phyloP scores from a whole-genome alignment of 1,139 yeast genomes.

The Yamadazyma diospyri region DNA sequence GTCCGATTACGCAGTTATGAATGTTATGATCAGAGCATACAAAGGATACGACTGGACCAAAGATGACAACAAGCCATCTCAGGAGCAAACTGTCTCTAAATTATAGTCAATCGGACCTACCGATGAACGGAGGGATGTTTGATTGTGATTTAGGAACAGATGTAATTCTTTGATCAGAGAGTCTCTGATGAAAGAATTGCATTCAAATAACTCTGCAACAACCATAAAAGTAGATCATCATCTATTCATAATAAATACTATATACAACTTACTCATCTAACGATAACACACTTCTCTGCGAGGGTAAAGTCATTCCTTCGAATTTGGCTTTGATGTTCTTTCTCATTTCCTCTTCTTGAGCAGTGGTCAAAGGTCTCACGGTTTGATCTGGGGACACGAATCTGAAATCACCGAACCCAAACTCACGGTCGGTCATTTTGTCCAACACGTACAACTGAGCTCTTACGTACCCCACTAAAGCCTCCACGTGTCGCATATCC shows the following conservation, averaged over 20 bases:
- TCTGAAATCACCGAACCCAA: constrained; percentile 83
- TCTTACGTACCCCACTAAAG: constrained; percentile 82
- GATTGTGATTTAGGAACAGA: constrained; percentile 4
- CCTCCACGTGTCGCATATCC: constrained; percentile 82
- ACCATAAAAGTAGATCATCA: too few relatives aligned
- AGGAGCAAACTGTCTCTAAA: constrained; percentile 13
- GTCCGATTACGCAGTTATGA: constrained; percentile 51
- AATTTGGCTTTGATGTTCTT: constrained; percentile 37
- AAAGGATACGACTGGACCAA: constrained; percentile 39
- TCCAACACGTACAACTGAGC: constrained; percentile 84
- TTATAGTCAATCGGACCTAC: constrained; percentile 7
- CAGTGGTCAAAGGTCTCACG: constrained; percentile 65
- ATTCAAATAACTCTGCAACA: too few relatives aligned
- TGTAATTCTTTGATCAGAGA: background rate
- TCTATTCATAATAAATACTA: constrained; percentile 5
- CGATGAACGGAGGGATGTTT: constrained; percentile 4
- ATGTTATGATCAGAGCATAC: constrained; percentile 53
- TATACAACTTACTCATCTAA: constrained; percentile 41
- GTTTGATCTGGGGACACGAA: constrained; percentile 84
- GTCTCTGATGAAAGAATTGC: background rate
- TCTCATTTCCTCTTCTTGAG: constrained; percentile 50
- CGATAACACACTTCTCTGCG: constrained; percentile 60
- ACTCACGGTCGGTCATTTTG: constrained; percentile 83
- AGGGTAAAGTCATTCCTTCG: constrained; percentile 49
- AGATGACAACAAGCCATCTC: background rate